Base-by-base conservation (phyloP, 2,329 filamentous ascomycete genomes). In the Aspergillus cejpii region DNA sequence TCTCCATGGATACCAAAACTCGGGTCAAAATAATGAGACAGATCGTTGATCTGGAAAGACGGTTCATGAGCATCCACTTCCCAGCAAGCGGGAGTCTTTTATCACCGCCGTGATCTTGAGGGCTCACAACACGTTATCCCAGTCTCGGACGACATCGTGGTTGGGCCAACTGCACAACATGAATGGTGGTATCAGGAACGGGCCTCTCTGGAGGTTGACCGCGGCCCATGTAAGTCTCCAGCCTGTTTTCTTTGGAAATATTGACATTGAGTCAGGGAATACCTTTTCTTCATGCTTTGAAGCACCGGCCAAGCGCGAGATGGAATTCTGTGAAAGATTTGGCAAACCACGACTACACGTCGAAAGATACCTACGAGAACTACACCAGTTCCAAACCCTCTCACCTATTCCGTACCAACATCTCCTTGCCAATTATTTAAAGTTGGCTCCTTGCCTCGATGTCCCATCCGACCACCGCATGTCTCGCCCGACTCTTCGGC, bases 81-180 rank as follows among this genome's bases (percentile, higher is more conserved):
- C 59, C 55, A 17, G 56, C 54, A 27, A 55, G 47, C 34, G 58
- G 61, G 19, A 64, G 60, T 48, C 33, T 64, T n/a, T 3, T 64
- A 62, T 41, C 53, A 58, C 33, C 37, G 36, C 14, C 20, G 39
- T 21, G 57, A 61, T 27, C 43, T 63, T 6, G 19, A 39, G 7
- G 2, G 36, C 5, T 37, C 23, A 23, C 43, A 51, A 28, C 5
- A 34, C n/a, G 6, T 12, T 7, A 41, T 55, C 27, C 43, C 43
- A n/a, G n/a, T 44, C 24, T 28, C 19, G 3, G 24, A 42, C 15
- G 21, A 46, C 4, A 51, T 62, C 26, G 52, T 51, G 2, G 39
- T 63, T 45, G 53, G 60, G 2, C 60, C 57, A 14, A 53, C 48
- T 40, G 51, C 53, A 33, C 55, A 56, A 14, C 39, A 50, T 43